phyloP scores from a whole-genome alignment of 768 basidiomycete genomes.

The Butyriboletus loyo region DNA sequence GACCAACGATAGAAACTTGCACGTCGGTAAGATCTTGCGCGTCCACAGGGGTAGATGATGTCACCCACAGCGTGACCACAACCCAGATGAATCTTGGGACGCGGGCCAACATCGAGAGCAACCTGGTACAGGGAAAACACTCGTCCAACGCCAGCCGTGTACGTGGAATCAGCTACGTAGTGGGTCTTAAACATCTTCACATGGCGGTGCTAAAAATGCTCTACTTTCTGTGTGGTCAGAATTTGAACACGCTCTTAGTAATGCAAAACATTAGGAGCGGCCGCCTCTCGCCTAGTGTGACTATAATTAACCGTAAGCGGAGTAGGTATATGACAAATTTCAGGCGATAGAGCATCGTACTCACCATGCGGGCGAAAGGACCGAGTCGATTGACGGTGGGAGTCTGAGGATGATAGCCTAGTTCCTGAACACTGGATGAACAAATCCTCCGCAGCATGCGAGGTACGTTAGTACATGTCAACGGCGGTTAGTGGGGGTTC shows the following conservation, averaged over 20 bases:
- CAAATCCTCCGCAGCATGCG: too few relatives aligned
- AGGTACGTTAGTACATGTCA: neutral
- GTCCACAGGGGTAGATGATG: neutral
- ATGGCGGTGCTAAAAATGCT: neutral
- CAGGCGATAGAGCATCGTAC: neutral
- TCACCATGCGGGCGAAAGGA: neutral
- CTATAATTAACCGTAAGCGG: neutral
- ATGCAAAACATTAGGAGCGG: neutral
- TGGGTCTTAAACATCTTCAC: neutral
- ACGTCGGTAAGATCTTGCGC: constrained; percentile 36
- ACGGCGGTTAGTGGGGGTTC: too few relatives aligned
- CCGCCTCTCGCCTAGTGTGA: neutral
- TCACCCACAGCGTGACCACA: constrained; percentile 1
- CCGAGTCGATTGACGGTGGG: neutral
- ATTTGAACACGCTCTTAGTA: neutral
- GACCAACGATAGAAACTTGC: constrained; percentile 36
- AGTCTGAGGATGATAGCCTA: neutral
- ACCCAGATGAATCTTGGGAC: neutral
- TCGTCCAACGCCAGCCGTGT: neutral
- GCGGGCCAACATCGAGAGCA: neutral
- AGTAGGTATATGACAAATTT: neutral
- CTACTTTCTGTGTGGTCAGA: neutral
- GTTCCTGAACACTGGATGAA: neutral
- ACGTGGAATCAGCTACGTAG: too few relatives aligned
- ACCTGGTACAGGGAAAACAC: neutral